Conservation (phyloP, 768 basidiomycete species). For the Termitomyces bulborhizus region DNA sequence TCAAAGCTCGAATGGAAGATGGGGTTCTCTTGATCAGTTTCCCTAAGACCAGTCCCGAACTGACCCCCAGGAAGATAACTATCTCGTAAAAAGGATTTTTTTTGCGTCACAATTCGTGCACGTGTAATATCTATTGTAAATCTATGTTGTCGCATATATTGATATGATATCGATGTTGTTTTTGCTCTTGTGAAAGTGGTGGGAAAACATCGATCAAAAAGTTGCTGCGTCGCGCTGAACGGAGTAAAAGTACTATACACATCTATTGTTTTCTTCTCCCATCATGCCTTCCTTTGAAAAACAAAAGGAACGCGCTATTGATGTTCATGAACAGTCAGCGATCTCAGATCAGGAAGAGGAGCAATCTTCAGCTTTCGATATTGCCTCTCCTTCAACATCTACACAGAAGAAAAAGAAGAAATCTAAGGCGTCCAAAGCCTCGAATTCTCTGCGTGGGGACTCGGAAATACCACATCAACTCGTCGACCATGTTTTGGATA, state of each 20-base stretch:
- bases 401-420: constrained; percentile 77
- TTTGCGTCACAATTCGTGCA: neutral
- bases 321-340: constrained; percentile 32
- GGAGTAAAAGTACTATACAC: neutral
- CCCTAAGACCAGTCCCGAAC: constrained; percentile 37
- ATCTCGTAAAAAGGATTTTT: constrained; percentile 14
- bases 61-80: constrained; percentile 37
- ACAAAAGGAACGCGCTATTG: constrained; percentile 34
- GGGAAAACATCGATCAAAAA: constrained; percentile 2
- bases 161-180: neutral
- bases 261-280: neutral
- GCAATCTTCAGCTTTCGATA: constrained; percentile 20
- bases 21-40: constrained; percentile 43
- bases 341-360: constrained; percentile 26
- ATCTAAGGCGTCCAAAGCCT: constrained; percentile 54
- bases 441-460: constrained; percentile 42
- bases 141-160: neutral
- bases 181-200: neutral
- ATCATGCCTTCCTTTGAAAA: constrained; percentile 32
- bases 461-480: constrained; percentile 53
- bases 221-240: neutral
- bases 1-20: constrained; percentile 41
- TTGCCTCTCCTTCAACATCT: constrained; percentile 34
- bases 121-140: neutral
- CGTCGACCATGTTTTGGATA: constrained; percentile 60